A percentile compares a stretch with the other conserved stretches of the same genome.
These are phyloP conservation scores for Exophiala viscosa DNA, from an alignment of 2,329 filamentous ascomycete genomes.

Conservation along the genomic window DNA sequence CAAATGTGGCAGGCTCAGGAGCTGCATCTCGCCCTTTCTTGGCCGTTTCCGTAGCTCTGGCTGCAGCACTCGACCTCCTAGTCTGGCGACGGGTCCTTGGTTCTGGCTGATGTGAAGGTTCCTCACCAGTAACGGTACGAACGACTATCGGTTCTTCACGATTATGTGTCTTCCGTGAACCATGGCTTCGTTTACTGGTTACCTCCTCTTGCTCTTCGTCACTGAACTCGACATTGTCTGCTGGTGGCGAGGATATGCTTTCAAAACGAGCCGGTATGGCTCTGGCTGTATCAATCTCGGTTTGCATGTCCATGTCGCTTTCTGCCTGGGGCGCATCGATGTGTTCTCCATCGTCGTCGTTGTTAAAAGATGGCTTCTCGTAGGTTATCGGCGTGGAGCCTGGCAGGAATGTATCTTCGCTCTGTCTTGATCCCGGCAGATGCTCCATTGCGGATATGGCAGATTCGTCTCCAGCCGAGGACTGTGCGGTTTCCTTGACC, in stretches of 20 bases:
- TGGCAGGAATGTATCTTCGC: too few species aligned
- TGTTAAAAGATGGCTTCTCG: too few species aligned
- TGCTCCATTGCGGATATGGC: too few species aligned
- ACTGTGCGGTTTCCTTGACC: too few species aligned
- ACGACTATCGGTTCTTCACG: neutral
- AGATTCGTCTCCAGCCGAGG: too few species aligned
- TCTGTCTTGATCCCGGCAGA: too few species aligned
- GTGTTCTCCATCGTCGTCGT: neutral
- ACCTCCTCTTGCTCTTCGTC: constrained; percentile 8
- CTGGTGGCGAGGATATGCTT: neutral
- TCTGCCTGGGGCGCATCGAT: neutral
- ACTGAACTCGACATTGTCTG: constrained; percentile 18
- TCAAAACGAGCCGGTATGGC: too few species aligned
- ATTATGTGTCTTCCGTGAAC: too few species aligned
- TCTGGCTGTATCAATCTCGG: too few species aligned
- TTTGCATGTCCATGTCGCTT: too few species aligned
- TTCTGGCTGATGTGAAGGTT: neutral
- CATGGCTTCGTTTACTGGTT: neutral
- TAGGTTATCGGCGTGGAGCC: too few species aligned
- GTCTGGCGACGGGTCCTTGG: neutral
- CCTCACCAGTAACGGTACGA: neutral
- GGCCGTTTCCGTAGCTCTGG: neutral
- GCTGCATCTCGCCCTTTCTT: constrained; percentile 4
- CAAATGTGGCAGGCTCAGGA: constrained; percentile 8
- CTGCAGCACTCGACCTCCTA: neutral